Evolutionary conservation across 2,329 filamentous ascomycete species (phyloP).

Genomic region (Colletotrichum cereale): DNA sequence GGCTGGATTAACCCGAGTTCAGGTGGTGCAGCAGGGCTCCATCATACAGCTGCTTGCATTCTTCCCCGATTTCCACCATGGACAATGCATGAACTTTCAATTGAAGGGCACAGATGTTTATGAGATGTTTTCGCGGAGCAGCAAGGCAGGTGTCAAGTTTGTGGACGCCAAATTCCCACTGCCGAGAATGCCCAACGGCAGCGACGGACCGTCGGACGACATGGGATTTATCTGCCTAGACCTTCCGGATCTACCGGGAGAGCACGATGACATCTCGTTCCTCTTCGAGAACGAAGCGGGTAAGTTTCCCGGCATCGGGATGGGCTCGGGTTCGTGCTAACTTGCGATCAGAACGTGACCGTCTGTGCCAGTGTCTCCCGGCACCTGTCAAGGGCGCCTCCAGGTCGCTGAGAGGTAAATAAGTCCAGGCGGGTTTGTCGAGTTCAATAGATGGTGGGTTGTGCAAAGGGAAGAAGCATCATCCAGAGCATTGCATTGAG

Average conservation of each 20-base stretch:
- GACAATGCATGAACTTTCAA: slow-evolving; percentile 89
- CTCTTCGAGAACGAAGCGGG: slow-evolving; percentile 84
- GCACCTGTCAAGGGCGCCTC: slow-evolving; percentile 66
- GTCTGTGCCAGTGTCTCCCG: slow-evolving; percentile 64
- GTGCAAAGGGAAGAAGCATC: slow-evolving; percentile 6
- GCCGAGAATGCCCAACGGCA: slow-evolving; percentile 70
- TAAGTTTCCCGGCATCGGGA: slow-evolving; percentile 59
- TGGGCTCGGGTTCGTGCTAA: slow-evolving; percentile 10
- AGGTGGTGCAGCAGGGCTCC: slow-evolving; percentile 82
- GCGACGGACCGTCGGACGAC: slow-evolving; percentile 66
- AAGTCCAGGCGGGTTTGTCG: slow-evolving; percentile 17
- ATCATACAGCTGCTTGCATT: slow-evolving; percentile 85
- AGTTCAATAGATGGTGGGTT: slow-evolving; percentile 11
- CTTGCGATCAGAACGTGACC: slow-evolving; percentile 63
- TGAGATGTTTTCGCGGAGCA: slow-evolving; percentile 73
- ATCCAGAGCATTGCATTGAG: slow-evolving; percentile 31
- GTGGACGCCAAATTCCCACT: slow-evolving; percentile 93
- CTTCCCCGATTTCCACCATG: slow-evolving; percentile 89
- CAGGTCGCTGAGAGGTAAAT: slow-evolving; percentile 45
- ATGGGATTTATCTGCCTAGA: slow-evolving; percentile 87
- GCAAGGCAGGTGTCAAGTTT: slow-evolving; percentile 80
- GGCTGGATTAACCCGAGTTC: slow-evolving; percentile 81
- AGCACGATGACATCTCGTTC: slow-evolving; percentile 92
- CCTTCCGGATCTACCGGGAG: slow-evolving; percentile 87
- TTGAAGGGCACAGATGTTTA: slow-evolving; percentile 88